Conservation (phyloP, 1,284 basidiomycete species). For the Cryptococcus jaspeensis region DNA sequence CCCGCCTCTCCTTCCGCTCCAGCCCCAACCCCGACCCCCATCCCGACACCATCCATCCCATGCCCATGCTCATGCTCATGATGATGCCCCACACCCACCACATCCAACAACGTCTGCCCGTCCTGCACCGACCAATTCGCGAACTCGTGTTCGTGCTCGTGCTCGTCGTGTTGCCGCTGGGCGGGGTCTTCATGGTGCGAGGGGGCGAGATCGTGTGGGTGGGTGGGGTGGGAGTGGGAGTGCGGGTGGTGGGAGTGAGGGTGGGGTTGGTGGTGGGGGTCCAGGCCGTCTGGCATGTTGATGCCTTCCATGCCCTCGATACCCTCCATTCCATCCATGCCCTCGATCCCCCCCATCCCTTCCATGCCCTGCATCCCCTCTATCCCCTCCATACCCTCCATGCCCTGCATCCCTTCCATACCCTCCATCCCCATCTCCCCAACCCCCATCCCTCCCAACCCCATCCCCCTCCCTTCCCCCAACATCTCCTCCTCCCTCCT, state of each 20-base stretch:
- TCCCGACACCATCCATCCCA: conserved; percentile 9
- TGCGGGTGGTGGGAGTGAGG: neutral
- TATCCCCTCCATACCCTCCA: conserved; percentile 4
- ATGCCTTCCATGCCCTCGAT: conserved; percentile 1
- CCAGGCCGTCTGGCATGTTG: neutral
- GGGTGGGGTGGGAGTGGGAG: neutral
- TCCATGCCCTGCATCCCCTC: conserved; percentile 9
- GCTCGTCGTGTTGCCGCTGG: conserved; percentile 1
- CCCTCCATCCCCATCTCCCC: neutral
- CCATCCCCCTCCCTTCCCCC: neutral
- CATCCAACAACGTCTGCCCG: conserved; percentile 38
- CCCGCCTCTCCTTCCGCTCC: conserved; percentile 12
- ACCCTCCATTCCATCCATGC: conserved; percentile 2
- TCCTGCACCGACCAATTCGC: conserved; percentile 32
- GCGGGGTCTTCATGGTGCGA: no score
- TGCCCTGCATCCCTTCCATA: neutral
- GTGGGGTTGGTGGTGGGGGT: neutral
- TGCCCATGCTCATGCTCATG: neutral
- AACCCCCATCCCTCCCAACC: neutral
- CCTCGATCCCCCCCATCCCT: neutral
- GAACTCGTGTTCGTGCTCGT: conserved; percentile 19
- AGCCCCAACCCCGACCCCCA: conserved; percentile 7
- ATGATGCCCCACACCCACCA: conserved; percentile 22
- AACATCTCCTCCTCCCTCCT: neutral
- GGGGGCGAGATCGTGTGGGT: no score